Evolutionary conservation across 2,329 filamentous ascomycete species (phyloP).

Genomic region (Balansia obtecta): DNA sequence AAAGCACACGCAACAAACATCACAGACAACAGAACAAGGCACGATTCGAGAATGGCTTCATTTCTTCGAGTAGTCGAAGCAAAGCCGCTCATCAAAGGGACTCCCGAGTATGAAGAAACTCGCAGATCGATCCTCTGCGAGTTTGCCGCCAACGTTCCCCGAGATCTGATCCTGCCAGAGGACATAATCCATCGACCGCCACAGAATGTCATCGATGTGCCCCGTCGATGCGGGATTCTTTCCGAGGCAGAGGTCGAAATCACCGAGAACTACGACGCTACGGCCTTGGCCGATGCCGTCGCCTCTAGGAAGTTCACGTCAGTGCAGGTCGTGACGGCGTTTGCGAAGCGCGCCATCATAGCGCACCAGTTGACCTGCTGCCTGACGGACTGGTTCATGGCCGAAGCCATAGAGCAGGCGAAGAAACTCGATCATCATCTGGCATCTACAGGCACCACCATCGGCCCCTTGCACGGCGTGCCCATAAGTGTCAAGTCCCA

Average conservation of each 20-base stretch:
- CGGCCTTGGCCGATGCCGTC: slow-evolving; percentile 27
- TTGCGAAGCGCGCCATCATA: not conserved
- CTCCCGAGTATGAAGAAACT: slow-evolving; percentile 13
- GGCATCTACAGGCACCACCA: no score
- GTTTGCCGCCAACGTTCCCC: slow-evolving; percentile 21
- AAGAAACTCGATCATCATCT: no score
- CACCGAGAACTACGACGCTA: slow-evolving; percentile 33
- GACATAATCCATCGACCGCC: slow-evolving; percentile 15
- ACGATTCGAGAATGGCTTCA: not conserved
- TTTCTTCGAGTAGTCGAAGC: slow-evolving; percentile 9
- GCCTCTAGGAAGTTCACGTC: slow-evolving; percentile 22
- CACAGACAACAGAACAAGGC: no score
- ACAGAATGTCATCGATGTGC: slow-evolving; percentile 21
- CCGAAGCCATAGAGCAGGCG: no score
- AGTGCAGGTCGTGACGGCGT: slow-evolving; percentile 20
- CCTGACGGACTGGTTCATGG: no score
- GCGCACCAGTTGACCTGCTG: no score
- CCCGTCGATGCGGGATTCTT: slow-evolving; percentile 29
- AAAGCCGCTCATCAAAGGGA: slow-evolving; percentile 10
- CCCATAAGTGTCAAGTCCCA: no score
- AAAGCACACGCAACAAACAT: no score
- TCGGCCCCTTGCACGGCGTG: no score
- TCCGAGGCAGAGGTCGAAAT: slow-evolving; percentile 32
- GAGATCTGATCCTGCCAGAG: slow-evolving; percentile 16
- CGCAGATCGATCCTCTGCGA: slow-evolving; percentile 13